Conservation (phyloP, 495 filamentous ascomycete genomes). For the Jackrogersella minutella region DNA sequence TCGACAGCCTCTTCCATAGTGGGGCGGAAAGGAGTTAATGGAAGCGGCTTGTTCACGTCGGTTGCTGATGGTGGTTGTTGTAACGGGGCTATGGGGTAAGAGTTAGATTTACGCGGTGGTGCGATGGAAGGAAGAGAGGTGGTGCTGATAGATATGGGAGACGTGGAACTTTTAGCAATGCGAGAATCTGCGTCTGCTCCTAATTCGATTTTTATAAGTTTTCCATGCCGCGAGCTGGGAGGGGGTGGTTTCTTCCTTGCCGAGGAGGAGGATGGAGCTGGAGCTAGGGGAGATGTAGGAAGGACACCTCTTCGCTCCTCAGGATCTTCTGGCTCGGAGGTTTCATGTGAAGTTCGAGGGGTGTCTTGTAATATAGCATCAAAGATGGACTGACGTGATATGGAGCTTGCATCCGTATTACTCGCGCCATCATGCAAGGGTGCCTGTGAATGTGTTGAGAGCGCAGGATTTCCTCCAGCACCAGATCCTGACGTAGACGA, state of each 20-base stretch:
- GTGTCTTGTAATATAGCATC: slow-evolving; percentile 52
- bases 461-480: background rate
- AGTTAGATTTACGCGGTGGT: slow-evolving; percentile 37
- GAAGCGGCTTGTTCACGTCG: slow-evolving; percentile 61
- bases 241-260: slow-evolving; percentile 57
- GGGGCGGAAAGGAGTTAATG: slow-evolving; percentile 52
- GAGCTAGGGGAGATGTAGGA: slow-evolving; percentile 45
- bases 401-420: slow-evolving; percentile 56
- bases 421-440: slow-evolving; percentile 52
- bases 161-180: slow-evolving; percentile 23
- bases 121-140: slow-evolving; percentile 36
- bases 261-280: slow-evolving; percentile 36
- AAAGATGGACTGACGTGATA: slow-evolving; percentile 57
- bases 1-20: slow-evolving; percentile 50
- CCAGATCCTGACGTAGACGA: slow-evolving; percentile 22
- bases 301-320: slow-evolving; percentile 47
- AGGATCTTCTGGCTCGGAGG: slow-evolving; percentile 51
- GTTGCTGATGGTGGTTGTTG: slow-evolving; percentile 37
- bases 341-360: slow-evolving; percentile 58
- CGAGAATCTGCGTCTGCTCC: slow-evolving; percentile 39
- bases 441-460: slow-evolving; percentile 5
- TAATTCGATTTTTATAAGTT: slow-evolving; percentile 62
- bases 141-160: slow-evolving; percentile 35
- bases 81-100: slow-evolving; percentile 12
- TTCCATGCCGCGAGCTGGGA: slow-evolving; percentile 73